A percentile compares a stretch with the other conserved stretches of the same genome.
Conservation (phyloP, 805 yeast species). For the Spathaspora hagerdaliae region DNA sequence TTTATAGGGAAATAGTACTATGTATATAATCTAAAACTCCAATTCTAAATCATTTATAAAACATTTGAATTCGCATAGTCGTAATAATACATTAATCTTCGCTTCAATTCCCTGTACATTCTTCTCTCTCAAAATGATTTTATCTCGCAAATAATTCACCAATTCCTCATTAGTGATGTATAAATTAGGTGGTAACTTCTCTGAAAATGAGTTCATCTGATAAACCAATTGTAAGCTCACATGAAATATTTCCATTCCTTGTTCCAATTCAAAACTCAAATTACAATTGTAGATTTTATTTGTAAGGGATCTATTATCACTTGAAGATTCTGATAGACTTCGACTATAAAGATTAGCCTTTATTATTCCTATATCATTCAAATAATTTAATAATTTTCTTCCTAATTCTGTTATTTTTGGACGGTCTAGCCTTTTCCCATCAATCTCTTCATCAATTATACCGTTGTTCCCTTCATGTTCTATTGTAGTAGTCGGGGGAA, state of each 20-base stretch:
- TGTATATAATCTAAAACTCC: slow-evolving; percentile 2
- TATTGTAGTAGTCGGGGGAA: not conserved
- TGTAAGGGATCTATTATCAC: too few species aligned
- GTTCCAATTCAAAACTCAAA: slow-evolving; percentile 6
- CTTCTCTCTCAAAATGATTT: slow-evolving; percentile 5
- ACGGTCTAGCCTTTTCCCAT: not conserved
- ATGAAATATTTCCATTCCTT: slow-evolving; percentile 2
- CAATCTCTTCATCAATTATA: not conserved
- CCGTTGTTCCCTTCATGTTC: not conserved
- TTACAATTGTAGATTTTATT: slow-evolving; percentile 9
- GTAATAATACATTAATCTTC: slow-evolving; percentile 9
- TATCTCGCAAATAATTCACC: slow-evolving; percentile 10
- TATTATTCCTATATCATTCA: slow-evolving; percentile 10
- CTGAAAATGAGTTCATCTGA: not conserved
- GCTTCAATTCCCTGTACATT: slow-evolving; percentile 8
- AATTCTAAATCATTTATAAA: slow-evolving; percentile 12
- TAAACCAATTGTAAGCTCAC: slow-evolving; percentile 8
- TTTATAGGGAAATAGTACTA: not conserved
- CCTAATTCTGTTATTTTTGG: slow-evolving; percentile 5
- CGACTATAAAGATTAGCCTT: not conserved
- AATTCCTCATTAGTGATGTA: slow-evolving; percentile 11
- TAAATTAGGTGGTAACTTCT: slow-evolving; percentile 3
- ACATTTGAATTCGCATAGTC: slow-evolving; percentile 9
- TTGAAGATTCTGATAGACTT: too few species aligned
- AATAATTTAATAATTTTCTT: slow-evolving; percentile 6